Evolutionary conservation across 1,139 yeast genomes (phyloP).

Genomic region (Wickerhamiella infanticola): DNA sequence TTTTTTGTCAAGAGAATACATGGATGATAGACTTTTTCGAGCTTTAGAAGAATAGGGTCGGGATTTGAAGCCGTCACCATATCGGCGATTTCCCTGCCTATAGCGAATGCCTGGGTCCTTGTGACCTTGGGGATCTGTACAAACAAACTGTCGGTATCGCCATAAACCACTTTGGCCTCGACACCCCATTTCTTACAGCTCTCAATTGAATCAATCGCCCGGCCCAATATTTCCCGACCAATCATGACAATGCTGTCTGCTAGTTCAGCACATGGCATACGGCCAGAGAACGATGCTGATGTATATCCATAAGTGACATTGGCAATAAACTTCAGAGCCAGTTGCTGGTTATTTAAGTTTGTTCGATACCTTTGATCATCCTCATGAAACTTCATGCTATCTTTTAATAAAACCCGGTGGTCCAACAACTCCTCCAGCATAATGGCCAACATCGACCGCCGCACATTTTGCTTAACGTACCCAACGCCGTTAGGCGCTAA

Average conservation of each 20-base stretch:
- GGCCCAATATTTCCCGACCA: constrained; percentile 67
- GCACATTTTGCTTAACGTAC: constrained; percentile 47
- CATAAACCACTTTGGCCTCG: constrained; percentile 80
- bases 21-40: constrained; percentile 88
- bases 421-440: constrained; percentile 75
- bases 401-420: constrained; percentile 63
- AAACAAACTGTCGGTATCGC: constrained; percentile 90
- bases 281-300: constrained; percentile 84
- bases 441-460: constrained; percentile 63
- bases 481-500: constrained; percentile 80
- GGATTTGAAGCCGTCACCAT: constrained; percentile 56
- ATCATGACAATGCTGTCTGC: constrained; percentile 91
- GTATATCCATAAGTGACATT: constrained; percentile 94
- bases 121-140: constrained; percentile 78
- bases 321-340: constrained; percentile 79
- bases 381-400: constrained; percentile 40
- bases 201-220: constrained; percentile 58
- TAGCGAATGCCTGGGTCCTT: constrained; percentile 55
- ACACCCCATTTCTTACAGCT: constrained; percentile 41
- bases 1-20: constrained; percentile 72
- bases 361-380: constrained; percentile 34
- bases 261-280: constrained; percentile 93
- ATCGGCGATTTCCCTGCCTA: constrained; percentile 57
- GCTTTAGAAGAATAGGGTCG: constrained; percentile 64
- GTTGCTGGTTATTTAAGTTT: constrained; percentile 59